A percentile compares a stretch with the other conserved stretches of the same genome.
Conservation (phyloP, 768 basidiomycete genomes). For the Termitomyces sp. region DNA sequence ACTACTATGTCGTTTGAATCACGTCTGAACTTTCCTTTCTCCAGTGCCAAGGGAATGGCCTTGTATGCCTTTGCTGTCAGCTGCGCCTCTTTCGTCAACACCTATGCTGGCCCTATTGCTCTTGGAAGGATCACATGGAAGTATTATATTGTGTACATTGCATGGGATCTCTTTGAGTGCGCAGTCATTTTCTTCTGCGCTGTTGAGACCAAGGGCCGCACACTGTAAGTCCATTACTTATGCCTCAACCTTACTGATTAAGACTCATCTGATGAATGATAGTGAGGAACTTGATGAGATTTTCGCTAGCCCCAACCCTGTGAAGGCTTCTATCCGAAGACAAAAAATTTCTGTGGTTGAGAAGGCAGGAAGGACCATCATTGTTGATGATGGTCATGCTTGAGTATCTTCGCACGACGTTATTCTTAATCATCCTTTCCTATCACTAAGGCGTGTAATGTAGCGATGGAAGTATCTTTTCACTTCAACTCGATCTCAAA, state of each 20-base stretch:
- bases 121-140: slow-evolving; percentile 33
- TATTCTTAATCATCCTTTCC: too few relatives aligned
- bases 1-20: background rate
- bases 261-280: background rate
- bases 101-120: slow-evolving; percentile 42
- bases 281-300: slow-evolving; percentile 42
- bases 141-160: slow-evolving; percentile 37
- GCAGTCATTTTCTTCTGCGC: slow-evolving; percentile 33
- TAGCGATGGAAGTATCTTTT: too few relatives aligned
- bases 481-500: too few relatives aligned
- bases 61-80: slow-evolving; percentile 42
- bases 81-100: slow-evolving; percentile 44
- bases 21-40: background rate
- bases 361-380: slow-evolving; percentile 22
- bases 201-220: slow-evolving; percentile 39
- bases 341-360: slow-evolving; percentile 35
- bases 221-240: slow-evolving; percentile 26
- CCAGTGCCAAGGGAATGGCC: slow-evolving; percentile 59
- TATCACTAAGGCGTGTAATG: too few relatives aligned
- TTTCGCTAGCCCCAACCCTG: slow-evolving; percentile 32
- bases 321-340: slow-evolving; percentile 36
- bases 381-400: slow-evolving; percentile 16
- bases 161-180: slow-evolving; percentile 37
- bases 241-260: background rate
- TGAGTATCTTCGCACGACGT: background rate